Percentiles rank a stretch among this genome's conserved stretches.
Evolutionary conservation across 495 filamentous ascomycete species (phyloP).

Genomic region (Hypomontagnella submonticulosa): DNA sequence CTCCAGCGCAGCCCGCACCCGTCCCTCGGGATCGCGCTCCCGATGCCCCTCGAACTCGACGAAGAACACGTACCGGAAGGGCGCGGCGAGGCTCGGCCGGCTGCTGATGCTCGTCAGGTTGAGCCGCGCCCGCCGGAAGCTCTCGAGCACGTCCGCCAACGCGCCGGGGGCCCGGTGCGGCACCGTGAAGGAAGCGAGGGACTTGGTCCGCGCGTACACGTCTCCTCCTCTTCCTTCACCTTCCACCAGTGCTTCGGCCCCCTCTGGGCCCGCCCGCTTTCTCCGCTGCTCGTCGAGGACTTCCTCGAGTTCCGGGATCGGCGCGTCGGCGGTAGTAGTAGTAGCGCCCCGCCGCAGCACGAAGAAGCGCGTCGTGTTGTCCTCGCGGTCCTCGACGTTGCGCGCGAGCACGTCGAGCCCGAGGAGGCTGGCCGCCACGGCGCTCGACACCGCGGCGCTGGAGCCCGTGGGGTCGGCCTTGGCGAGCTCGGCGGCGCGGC

Average conservation of each 20-base stretch:
- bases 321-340: background rate
- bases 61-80: constrained; percentile 96
- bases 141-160: constrained; percentile 79
- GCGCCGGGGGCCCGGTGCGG: constrained; percentile 81
- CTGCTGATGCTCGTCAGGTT: constrained; percentile 94
- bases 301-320: background rate
- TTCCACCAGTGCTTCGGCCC: constrained; percentile 13
- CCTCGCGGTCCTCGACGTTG: constrained; percentile 81
- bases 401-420: constrained; percentile 75
- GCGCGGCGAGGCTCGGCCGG: constrained; percentile 74
- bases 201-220: constrained; percentile 64
- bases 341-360: constrained; percentile 69
- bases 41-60: constrained; percentile 81
- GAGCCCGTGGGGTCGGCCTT: constrained; percentile 65
- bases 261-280: background rate
- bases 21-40: constrained; percentile 59
- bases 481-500: constrained; percentile 81
- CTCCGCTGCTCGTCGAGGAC: constrained; percentile 4
- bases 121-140: constrained; percentile 75
- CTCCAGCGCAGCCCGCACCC: constrained; percentile 63
- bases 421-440: constrained; percentile 72
- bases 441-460: constrained; percentile 80
- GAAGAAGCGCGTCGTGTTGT: constrained; percentile 92
- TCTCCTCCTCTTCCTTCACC: constrained; percentile 26
- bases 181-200: constrained; percentile 83